These are phyloP conservation scores for Alternaria infectoria DNA, from an alignment of 2,329 filamentous ascomycete genomes.

Conservation along the genomic window DNA sequence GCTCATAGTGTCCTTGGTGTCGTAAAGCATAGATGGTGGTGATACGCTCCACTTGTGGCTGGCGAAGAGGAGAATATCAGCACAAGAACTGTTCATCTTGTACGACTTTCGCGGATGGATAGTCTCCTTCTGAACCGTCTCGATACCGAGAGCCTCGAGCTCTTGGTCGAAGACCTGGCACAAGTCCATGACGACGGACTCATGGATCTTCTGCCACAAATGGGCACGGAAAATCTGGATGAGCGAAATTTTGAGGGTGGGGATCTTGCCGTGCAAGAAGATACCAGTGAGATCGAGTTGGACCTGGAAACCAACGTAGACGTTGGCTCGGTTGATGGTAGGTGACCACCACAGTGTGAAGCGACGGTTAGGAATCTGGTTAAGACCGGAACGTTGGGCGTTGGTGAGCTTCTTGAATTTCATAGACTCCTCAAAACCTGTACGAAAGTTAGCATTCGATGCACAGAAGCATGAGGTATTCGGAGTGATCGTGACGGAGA, in stretches of 20 bases:
- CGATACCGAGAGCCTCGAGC: constrained; percentile 91
- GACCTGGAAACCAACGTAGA: constrained; percentile 99
- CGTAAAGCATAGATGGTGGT: constrained; percentile 87
- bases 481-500: not conserved
- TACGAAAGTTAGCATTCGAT: constrained; percentile 23
- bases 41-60: constrained; percentile 99
- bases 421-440: constrained; percentile 65
- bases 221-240: constrained; percentile 99
- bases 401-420: constrained; percentile 99
- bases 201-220: constrained; percentile 99
- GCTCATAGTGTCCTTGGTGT: constrained; percentile 95
- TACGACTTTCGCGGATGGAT: constrained; percentile 99
- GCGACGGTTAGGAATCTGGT: constrained; percentile 97
- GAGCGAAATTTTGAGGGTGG: constrained; percentile 94
- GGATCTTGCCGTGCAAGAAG: constrained; percentile 98
- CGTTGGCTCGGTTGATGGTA: constrained; percentile 93
- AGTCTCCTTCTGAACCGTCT: constrained; percentile 98
- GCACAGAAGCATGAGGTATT: not conserved
- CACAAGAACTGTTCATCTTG: constrained; percentile 99
- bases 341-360: constrained; percentile 97
- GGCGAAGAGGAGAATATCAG: constrained; percentile 94
- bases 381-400: constrained; percentile 92
- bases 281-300: constrained; percentile 97
- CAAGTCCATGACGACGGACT: constrained; percentile 97
- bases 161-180: constrained; percentile 99